Base-by-base conservation (phyloP, 148 eudicot genomes). In the Tetragonia tetragonoides region DNA sequence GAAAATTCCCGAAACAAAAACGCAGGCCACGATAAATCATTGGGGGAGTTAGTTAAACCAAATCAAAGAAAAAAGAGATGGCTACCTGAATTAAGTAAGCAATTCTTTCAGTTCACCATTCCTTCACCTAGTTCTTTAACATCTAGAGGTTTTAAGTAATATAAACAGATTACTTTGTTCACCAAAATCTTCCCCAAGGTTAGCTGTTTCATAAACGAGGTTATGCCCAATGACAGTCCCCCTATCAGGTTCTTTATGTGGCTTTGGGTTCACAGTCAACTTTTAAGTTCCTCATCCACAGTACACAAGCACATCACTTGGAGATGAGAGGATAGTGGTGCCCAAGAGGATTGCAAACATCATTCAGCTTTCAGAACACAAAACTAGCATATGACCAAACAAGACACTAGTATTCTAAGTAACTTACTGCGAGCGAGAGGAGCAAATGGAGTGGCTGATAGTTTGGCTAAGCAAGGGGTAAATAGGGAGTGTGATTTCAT, bases 351-450 rank as follows among this genome's bases (percentile, higher is more conserved):
- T 41, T 41, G 24, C 14, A 51, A 73, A 44, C 65, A 65, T 63
- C 51, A 51, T 40, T 60, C 40, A 72, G 51, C 42, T 46, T 62
- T 67, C 56, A 49, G 54, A 77, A 70, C 12, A 18, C 37, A 5
- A 11, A 60, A 68, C 64, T 57, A 21, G 39, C 37, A 68, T n/a
- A 28, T 20, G 9, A 40, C 56, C 62, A 51, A 34, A 10, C 41
- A 38, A n/a, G 18, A 77, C 28, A 18, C 47, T 53, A 59, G 66
- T 23, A 66, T 9, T 47, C 14, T 17, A 7, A 61, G 70, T 5
- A 47, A 79, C 92, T 89, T 83, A 94, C 98, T 75, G 93, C 92
- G 82, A 89, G 86, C 98, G n/a, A n/a, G n/a, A n/a, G n/a, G n/a
- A n/a, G n/a, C n/a, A n/a, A n/a, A n/a, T n/a, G n/a, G n/a, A n/a